Percentiles rank a stretch among this genome's conserved stretches.
phyloP scores from a whole-genome alignment of 192 early-diverging fungal species.

The Coemansia nantahalensis region DNA sequence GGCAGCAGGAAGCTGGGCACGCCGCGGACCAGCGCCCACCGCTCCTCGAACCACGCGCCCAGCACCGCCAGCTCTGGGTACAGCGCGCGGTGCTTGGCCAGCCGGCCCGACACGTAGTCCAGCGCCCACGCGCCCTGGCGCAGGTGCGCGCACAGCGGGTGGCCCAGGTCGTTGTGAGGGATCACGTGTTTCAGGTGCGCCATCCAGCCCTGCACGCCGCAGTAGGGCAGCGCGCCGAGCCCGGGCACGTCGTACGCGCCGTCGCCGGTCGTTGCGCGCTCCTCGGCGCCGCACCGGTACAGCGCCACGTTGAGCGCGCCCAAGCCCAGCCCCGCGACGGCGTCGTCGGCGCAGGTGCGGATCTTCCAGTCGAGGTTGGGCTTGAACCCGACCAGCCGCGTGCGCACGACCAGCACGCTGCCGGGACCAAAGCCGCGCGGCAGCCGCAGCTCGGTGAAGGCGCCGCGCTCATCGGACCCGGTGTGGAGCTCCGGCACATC shows the following conservation, averaged over 20 bases:
- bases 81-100: constrained; percentile 41
- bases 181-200: constrained; percentile 78
- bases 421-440: constrained; percentile 80
- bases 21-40: constrained; percentile 66
- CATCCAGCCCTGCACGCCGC: constrained; percentile 91
- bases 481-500: constrained; percentile 50
- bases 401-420: constrained; percentile 70
- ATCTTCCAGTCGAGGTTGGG: constrained; percentile 60
- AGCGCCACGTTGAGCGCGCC: constrained; percentile 84
- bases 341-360: constrained; percentile 60
- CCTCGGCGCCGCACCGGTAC: constrained; percentile 86
- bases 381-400: constrained; percentile 55
- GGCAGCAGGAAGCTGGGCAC: constrained; percentile 84
- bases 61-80: constrained; percentile 41
- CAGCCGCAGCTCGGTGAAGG: constrained; percentile 61
- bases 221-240: constrained; percentile 79
- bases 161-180: constrained; percentile 86
- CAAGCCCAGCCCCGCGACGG: constrained; percentile 58
- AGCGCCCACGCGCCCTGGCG: constrained; percentile 88
- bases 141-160: constrained; percentile 87
- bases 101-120: constrained; percentile 79
- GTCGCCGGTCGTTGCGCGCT: constrained; percentile 76
- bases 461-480: constrained; percentile 53
- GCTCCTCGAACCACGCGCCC: constrained; percentile 73
- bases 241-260: constrained; percentile 87